Base-by-base conservation (phyloP, 2,329 filamentous ascomycete species). In the Exserohilum turcica region DNA sequence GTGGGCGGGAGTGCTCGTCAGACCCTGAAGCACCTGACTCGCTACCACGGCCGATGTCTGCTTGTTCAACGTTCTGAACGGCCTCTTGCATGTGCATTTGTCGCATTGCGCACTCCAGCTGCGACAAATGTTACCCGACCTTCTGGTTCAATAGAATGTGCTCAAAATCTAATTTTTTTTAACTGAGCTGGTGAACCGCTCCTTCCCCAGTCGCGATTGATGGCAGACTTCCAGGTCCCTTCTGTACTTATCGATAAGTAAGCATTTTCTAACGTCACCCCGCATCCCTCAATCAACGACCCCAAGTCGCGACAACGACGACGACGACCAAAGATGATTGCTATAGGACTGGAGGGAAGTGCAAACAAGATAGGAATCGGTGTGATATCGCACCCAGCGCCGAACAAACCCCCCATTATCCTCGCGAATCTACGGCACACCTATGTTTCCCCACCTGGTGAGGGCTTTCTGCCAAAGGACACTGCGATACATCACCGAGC, bases 331-430 rank as follows among this genome's bases (percentile, higher is more conserved):
- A 7, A 24, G 45, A 86, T 86, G 80, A 87, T 90, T 63, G 83
- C 86, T 27, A 82, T 90, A 66, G 88, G 88, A 18, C 82, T 91
- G 72, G 94, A 99, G 80, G 93, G 94, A 74, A 96, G 91, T 52
- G 94, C 94, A 77, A 99, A 99, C 82, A 99, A 99, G 78, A 86
- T 99, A 46, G 94, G 93, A 63, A 88, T 97, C 53, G 94, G 94
- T 69, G 81, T 99, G 53, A 96, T 99, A 74, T 84, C 86, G 19
- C 94, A 97, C 79, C 82, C 86, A 3, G 66, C 78, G 57, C 70
- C 78, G 7, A 70, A 72, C 50, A 66, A 73, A 38, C 51, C 77
- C 66, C 75, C 78, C 24, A 78, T 81, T 54, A 72, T 99, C 72
- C 90, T 99, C 63, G 87, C 92, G 72, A 99, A 99, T 79, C 83